Base-by-base conservation (phyloP, 2,329 filamentous ascomycete genomes). In the Botrytis galanthina region DNA sequence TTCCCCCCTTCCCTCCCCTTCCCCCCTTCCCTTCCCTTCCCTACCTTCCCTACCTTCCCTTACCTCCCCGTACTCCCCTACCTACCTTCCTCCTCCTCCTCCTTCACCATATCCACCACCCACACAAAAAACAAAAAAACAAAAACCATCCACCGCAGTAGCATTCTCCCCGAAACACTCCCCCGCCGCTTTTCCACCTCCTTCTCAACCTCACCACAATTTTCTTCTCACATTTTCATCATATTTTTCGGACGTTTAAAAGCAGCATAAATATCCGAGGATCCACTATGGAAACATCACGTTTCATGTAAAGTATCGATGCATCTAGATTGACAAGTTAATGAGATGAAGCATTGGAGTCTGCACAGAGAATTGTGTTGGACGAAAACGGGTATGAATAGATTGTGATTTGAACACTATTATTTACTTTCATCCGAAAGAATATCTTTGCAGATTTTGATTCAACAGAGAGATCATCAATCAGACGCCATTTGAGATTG, bases 261-360 rank as follows among this genome's bases (percentile, higher is more conserved):
- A 63, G 61, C 39, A 44, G 39, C 61, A 29, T 14, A 42, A 29
- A 32, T 6, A 3, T 20, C 16, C 39, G n/a, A 29, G 3, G 61
- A 39, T 44, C n/a, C 39, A 63, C 39, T 16, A 29, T 18, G 7
- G n/a, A 57, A 57, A 57, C 51, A 57, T 29, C 51, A 57, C n/a
- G 61, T 63, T 63, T 63, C 61, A 63, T 44, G 16, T 63, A 12
- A 20, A 63, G 22, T 42, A 63, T 29, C 61, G 37, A 63, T 63
- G 37, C 3, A 39, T 29, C 61, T 44, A 44, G 39, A 63, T 63
- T 32, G 42, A n/a, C 14, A 26, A 26, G 12, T n/a, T 18, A 29
- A 29, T 57, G 51, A 16, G 16, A 57, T 29, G n/a, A 18, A 57
- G 51, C n/a, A 29, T 57, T 8, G 8, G 7, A 57, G 51, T 18